Conservation (phyloP, 2,329 filamentous ascomycete genomes). For the Stemphylium lycopersici region DNA sequence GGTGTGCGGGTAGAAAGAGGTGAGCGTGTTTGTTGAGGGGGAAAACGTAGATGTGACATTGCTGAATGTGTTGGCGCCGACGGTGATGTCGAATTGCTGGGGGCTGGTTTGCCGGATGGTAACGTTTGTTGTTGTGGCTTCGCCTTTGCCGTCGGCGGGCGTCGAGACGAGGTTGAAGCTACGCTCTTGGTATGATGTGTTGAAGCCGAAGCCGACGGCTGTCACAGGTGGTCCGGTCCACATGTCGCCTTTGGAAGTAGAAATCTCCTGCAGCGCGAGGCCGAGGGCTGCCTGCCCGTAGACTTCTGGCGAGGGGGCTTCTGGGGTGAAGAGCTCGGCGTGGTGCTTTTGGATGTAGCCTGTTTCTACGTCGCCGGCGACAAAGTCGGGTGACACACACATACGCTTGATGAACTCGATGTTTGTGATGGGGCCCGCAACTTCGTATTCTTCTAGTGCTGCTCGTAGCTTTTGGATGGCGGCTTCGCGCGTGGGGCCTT, state of each 20-base stretch:
- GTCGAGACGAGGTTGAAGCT: slow-evolving; percentile 62
- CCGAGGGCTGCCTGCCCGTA: slow-evolving; percentile 87
- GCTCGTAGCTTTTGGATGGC: slow-evolving; percentile 82
- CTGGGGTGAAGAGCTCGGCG: slow-evolving; percentile 74
- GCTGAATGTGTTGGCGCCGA: slow-evolving; percentile 46
- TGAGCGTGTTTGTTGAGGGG: slow-evolving; percentile 58
- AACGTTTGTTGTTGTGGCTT: slow-evolving; percentile 52
- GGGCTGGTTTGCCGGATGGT: slow-evolving; percentile 59
- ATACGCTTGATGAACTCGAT: slow-evolving; percentile 94
- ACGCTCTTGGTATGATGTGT: slow-evolving; percentile 63
- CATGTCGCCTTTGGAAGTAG: slow-evolving; percentile 29
- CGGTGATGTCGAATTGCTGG: slow-evolving; percentile 58
- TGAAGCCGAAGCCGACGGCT: slow-evolving; percentile 61
- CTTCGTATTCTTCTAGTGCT: slow-evolving; percentile 86
- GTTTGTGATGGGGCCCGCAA: slow-evolving; percentile 92
- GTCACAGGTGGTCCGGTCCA: slow-evolving; percentile 52
- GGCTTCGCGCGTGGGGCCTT: slow-evolving; percentile 76
- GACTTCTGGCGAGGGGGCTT: slow-evolving; percentile 70
- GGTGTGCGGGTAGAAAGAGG: slow-evolving; percentile 80
- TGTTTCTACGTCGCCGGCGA: slow-evolving; percentile 88
- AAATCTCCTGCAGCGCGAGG: slow-evolving; percentile 60
- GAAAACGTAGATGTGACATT: slow-evolving; percentile 58
- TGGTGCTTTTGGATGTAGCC: slow-evolving; percentile 93
- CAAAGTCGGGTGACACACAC: slow-evolving; percentile 80
- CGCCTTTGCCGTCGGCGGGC: slow-evolving; percentile 51